Conservation (phyloP, 176 grass and related monocot species). For the Hordeum vulgare region MorexV3_pseudomolecules_assembly NC_058518.1:5396065-5396564, state of each 20-base stretch:
- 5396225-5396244: slow-evolving; percentile 45
- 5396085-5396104: background rate
- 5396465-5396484: slow-evolving; percentile 22
- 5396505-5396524: background rate
- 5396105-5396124: background rate
- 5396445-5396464: slow-evolving; percentile 38
- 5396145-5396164: slow-evolving; percentile 50
- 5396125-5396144: background rate
- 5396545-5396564: background rate
- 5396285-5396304: slow-evolving; percentile 58
- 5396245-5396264: slow-evolving; percentile 41
- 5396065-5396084: slow-evolving; percentile 73
- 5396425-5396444: slow-evolving; percentile 68
- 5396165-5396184: slow-evolving; percentile 44
- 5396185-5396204: slow-evolving; percentile 48
- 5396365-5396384: slow-evolving; percentile 73
- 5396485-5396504: background rate
- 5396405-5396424: slow-evolving; percentile 42
- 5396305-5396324: slow-evolving; percentile 18
- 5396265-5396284: slow-evolving; percentile 66
- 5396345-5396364: slow-evolving; percentile 58
- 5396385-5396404: slow-evolving; percentile 59
- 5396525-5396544: background rate
- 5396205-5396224: slow-evolving; percentile 70
- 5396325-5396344: slow-evolving; percentile 34